phyloP scores from a whole-genome alignment of 208 protist genomes.

The Angomonas desouzai region DNA sequence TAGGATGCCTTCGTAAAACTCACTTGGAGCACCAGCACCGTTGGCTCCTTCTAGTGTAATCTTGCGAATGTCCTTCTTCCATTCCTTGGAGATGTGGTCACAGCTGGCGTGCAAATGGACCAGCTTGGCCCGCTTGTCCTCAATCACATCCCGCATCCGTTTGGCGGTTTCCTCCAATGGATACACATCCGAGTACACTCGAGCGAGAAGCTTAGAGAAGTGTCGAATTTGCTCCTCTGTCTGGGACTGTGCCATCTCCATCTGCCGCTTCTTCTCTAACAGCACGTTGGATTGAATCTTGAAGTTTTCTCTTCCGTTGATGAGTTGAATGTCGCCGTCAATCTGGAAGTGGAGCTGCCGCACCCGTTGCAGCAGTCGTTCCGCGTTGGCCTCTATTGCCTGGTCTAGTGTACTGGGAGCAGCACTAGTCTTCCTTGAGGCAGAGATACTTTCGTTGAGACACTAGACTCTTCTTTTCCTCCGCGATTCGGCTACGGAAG shows the following conservation, averaged over 20 bases:
- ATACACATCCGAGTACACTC: slow-evolving; percentile 15
- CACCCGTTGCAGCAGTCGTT: background rate
- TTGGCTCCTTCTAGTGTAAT: slow-evolving; percentile 13
- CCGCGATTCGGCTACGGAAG: slow-evolving; percentile 17
- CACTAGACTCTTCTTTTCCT: slow-evolving; percentile 14
- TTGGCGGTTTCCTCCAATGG: slow-evolving; percentile 24
- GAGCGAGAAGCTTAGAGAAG: slow-evolving; percentile 14
- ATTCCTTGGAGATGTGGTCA: slow-evolving; percentile 23
- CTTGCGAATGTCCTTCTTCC: slow-evolving; percentile 28
- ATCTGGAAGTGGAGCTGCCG: slow-evolving; percentile 7
- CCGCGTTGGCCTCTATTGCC: background rate
- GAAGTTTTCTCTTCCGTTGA: slow-evolving; percentile 1
- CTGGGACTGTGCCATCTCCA: background rate
- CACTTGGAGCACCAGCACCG: background rate
- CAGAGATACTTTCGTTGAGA: background rate
- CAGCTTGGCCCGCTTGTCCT: slow-evolving; percentile 20
- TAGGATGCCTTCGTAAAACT: slow-evolving; percentile 11
- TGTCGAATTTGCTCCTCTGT: background rate
- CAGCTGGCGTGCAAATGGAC: slow-evolving; percentile 20
- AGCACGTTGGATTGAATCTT: background rate
- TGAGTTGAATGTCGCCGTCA: background rate
- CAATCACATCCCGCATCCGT: slow-evolving; percentile 16
- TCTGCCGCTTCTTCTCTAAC: slow-evolving; percentile 1
- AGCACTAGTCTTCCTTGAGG: background rate
- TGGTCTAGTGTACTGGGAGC: background rate